Percentiles rank a stretch among this genome's conserved stretches.
Evolutionary conservation across 306 rosid species (phyloP).

Genomic region (Begonia loranthoides): DNA sequence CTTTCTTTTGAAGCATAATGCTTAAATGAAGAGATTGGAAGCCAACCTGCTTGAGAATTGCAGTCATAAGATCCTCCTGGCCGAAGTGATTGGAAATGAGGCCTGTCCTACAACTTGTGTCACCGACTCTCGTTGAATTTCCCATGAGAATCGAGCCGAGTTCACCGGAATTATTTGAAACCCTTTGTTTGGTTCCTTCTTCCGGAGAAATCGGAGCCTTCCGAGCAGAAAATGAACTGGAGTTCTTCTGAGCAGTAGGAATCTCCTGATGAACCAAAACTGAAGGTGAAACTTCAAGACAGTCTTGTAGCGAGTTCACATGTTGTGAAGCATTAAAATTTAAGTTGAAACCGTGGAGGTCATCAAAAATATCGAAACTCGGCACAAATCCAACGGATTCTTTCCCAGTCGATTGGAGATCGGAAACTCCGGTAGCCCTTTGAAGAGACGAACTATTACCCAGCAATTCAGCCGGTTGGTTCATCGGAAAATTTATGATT

Average conservation of each 20-base stretch:
- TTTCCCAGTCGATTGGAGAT: slow-evolving; percentile 45
- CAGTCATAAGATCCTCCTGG: slow-evolving; percentile 94
- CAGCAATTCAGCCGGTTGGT: slow-evolving; percentile 54
- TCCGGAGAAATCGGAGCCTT: slow-evolving; percentile 40
- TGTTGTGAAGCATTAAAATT: slow-evolving; percentile 47
- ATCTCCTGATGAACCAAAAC: slow-evolving; percentile 58
- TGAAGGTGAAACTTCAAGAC: slow-evolving; percentile 46
- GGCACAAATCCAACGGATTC: slow-evolving; percentile 36
- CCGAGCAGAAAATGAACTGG: slow-evolving; percentile 28
- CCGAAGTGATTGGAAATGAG: slow-evolving; percentile 63
- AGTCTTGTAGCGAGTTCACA: slow-evolving; percentile 36
- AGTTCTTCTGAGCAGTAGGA: slow-evolving; percentile 39
- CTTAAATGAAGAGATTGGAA: slow-evolving; percentile 4
- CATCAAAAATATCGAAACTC: slow-evolving; percentile 73
- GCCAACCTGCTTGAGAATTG: slow-evolving; percentile 79
- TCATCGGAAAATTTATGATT: slow-evolving; percentile 58
- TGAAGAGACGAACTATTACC: slow-evolving; percentile 61
- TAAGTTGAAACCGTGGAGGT: slow-evolving; percentile 39
- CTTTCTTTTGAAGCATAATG: slow-evolving; percentile 3
- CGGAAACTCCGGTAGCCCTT: slow-evolving; percentile 48
- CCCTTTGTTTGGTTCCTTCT: slow-evolving; percentile 29
- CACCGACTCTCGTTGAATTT: slow-evolving; percentile 54
- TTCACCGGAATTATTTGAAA: slow-evolving; percentile 37
- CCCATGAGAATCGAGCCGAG: slow-evolving; percentile 37
- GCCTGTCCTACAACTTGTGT: slow-evolving; percentile 30